Evolutionary conservation across 1,139 yeast species (phyloP).

Genomic region (Zygotorulaspora mrakii): DNA sequence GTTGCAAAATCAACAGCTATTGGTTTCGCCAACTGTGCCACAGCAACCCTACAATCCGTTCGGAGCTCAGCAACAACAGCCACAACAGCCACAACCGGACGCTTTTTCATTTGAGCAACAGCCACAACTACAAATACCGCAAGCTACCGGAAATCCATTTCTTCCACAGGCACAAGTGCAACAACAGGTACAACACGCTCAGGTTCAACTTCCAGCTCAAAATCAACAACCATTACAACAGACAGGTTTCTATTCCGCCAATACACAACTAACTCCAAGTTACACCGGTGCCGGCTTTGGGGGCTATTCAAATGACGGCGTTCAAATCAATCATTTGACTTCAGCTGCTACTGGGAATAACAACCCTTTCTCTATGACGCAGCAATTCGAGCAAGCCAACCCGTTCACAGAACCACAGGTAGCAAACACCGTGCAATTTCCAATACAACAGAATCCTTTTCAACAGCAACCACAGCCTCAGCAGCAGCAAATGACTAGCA

Average conservation of each 20-base stretch:
- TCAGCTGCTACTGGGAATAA: constrained; percentile 16
- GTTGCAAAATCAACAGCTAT: constrained; percentile 28
- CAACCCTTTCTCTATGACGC: constrained; percentile 21
- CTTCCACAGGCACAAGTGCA: constrained; percentile 22
- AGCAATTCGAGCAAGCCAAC: constrained; percentile 9
- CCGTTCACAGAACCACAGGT: constrained; percentile 21
- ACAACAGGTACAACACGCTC: constrained; percentile 20
- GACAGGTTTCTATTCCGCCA: constrained; percentile 26
- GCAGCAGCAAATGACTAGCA: constrained; percentile 19
- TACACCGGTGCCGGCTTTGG: constrained; percentile 60
- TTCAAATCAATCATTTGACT: constrained; percentile 20
- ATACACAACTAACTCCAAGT: constrained; percentile 33
- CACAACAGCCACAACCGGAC: constrained; percentile 14
- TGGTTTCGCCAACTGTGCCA: constrained; percentile 29
- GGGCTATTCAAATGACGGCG: constrained; percentile 38
- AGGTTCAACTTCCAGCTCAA: constrained; percentile 17
- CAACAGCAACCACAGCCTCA: constrained; percentile 17
- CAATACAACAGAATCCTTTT: constrained; percentile 22
- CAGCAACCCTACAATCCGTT: constrained; percentile 34
- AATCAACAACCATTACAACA: constrained; percentile 27
- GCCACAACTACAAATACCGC: constrained; percentile 16
- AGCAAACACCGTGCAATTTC: constrained; percentile 16
- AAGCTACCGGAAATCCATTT: constrained; percentile 29
- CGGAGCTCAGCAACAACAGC: constrained; percentile 18
- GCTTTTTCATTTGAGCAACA: constrained; percentile 21